Conservation (phyloP, 164 flowering plant genomes). For the Piper longum region DNA sequence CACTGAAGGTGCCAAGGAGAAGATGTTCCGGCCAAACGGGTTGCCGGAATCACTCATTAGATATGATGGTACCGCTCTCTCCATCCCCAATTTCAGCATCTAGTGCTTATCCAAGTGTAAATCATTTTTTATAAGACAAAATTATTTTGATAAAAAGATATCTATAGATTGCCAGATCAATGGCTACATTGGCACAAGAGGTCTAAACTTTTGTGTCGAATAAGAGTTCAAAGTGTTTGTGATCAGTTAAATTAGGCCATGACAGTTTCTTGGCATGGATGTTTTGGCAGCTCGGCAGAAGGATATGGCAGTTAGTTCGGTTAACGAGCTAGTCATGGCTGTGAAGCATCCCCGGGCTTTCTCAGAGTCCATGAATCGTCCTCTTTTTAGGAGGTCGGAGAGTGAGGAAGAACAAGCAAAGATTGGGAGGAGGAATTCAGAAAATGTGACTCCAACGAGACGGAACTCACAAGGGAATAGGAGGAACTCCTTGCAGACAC, state of each 20-base stretch:
- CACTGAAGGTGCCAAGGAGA: conserved; percentile 85
- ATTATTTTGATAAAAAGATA: too few relatives aligned
- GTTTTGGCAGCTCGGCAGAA: conserved; percentile 71
- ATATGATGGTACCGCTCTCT: conserved; percentile 70
- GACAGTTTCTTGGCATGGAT: neutral
- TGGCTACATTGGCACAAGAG: too few relatives aligned
- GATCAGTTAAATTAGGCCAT: neutral
- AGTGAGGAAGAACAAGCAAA: conserved; percentile 27
- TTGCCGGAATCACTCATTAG: conserved; percentile 87
- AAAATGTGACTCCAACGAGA: conserved; percentile 32
- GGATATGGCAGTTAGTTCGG: conserved; percentile 61
- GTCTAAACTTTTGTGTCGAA: too few relatives aligned
- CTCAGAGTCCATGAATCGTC: conserved; percentile 56
- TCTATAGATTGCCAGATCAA: too few relatives aligned
- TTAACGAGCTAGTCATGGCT: conserved; percentile 65
- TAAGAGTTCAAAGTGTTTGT: too few relatives aligned
- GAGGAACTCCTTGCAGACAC: conserved; percentile 45
- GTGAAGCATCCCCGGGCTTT: conserved; percentile 60
- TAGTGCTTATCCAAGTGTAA: too few relatives aligned
- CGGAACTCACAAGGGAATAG: conserved; percentile 40
- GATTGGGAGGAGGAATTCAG: conserved; percentile 41
- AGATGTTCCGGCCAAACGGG: conserved; percentile 79
- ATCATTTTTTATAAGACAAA: too few relatives aligned
- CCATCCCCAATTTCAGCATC: too few relatives aligned
- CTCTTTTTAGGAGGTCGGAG: conserved; percentile 35